These are phyloP conservation scores for Candida adriatica DNA, from an alignment of 805 yeast genomes.

Conservation along the genomic window DNA sequence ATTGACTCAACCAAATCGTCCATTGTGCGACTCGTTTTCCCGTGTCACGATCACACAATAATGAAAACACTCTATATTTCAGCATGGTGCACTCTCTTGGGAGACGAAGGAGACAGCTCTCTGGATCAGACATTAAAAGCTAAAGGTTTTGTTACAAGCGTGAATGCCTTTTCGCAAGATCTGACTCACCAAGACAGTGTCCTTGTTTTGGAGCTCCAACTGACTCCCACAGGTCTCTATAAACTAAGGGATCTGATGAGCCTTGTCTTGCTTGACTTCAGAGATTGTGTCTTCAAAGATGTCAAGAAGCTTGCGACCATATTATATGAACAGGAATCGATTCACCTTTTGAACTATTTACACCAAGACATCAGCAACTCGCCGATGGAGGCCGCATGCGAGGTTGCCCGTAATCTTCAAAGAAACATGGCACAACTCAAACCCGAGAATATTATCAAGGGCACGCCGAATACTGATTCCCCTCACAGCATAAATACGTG, in stretches of 20 bases:
- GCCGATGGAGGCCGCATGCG: conserved; percentile 43
- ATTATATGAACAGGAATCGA: conserved; percentile 41
- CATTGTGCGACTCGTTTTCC: conserved; percentile 41
- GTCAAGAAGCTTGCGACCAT: conserved; percentile 29
- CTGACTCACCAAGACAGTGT: conserved; percentile 31
- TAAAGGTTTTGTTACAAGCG: conserved; percentile 29
- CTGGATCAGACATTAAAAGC: conserved; percentile 34
- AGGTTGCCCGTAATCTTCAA: conserved; percentile 34
- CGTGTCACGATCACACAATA: too few species aligned
- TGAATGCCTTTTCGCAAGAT: conserved; percentile 36
- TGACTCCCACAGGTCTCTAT: conserved; percentile 41
- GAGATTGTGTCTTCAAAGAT: conserved; percentile 13
- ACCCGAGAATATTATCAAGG: conserved; percentile 37
- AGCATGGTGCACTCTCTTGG: conserved; percentile 56
- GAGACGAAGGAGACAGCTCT: conserved; percentile 53
- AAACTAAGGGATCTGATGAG: conserved; percentile 29
- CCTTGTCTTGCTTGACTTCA: conserved; percentile 25
- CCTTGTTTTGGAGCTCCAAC: conserved; percentile 42
- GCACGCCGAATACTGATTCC: conserved; percentile 26
- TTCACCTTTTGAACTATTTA: conserved; percentile 39
- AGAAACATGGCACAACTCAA: conserved; percentile 26
- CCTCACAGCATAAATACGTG: conserved; percentile 20
- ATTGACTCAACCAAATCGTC: conserved; percentile 32
- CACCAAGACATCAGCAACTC: conserved; percentile 31
- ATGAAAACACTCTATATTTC: too few species aligned